Conservation (phyloP, 2,329 filamentous ascomycete genomes). For the Colletotrichum tofieldiae region DNA sequence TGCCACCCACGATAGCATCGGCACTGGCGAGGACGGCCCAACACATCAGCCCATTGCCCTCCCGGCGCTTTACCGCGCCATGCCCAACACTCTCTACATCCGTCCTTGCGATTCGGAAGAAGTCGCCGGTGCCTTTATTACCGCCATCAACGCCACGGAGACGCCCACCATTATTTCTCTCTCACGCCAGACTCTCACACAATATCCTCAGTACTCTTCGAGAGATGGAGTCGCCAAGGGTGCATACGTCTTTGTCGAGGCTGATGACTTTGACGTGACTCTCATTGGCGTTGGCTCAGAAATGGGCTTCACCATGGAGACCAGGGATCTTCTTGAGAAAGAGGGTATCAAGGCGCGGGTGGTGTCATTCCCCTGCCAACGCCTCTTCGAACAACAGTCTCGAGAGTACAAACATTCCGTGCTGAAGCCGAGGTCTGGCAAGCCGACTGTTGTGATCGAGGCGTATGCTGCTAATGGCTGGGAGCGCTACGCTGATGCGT, state of each 20-base stretch:
- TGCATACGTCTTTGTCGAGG: conserved; percentile 63
- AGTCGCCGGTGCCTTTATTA: conserved; percentile 67
- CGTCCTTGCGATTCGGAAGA: conserved; percentile 73
- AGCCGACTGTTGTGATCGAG: conserved; percentile 71
- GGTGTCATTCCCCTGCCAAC: conserved; percentile 62
- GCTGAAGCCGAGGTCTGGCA: conserved; percentile 57
- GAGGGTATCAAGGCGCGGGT: conserved; percentile 56
- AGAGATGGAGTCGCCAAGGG: conserved; percentile 59
- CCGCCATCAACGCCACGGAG: conserved; percentile 59
- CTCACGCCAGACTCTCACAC: conserved; percentile 60
- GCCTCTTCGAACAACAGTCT: conserved; percentile 60
- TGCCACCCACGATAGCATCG: conserved; percentile 74
- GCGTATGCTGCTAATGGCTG: conserved; percentile 71
- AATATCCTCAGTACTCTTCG: conserved; percentile 55
- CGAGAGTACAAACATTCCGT: conserved; percentile 62
- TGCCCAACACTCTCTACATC: conserved; percentile 75
- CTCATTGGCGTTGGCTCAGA: conserved; percentile 58
- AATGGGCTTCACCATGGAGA: conserved; percentile 52
- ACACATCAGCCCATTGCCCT: conserved; percentile 75
- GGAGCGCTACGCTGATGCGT: conserved; percentile 74
- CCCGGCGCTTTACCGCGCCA: conserved; percentile 70
- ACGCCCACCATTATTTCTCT: conserved; percentile 65
- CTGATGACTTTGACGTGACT: conserved; percentile 60
- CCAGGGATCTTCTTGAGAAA: conserved; percentile 54
- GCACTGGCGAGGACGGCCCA: conserved; percentile 72